These are phyloP conservation scores for Cladosporium sp. DNA, from an alignment of 2,329 filamentous ascomycete species.

Conservation along the genomic window DNA sequence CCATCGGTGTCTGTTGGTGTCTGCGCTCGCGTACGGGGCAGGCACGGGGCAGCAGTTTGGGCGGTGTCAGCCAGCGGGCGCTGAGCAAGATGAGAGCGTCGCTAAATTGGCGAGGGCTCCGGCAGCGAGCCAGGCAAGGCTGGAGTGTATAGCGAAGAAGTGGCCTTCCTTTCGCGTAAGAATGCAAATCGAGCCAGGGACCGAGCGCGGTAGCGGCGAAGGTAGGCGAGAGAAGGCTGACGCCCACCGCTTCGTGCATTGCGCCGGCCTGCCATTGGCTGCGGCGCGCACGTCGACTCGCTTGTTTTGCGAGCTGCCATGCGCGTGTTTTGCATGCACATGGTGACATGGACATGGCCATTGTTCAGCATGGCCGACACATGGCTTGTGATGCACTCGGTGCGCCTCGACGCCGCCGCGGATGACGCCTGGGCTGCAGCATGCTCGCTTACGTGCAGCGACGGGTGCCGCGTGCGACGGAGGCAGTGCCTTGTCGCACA, in stretches of 20 bases:
- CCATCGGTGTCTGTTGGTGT: background rate
- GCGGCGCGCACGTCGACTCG: background rate
- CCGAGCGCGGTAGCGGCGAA: background rate
- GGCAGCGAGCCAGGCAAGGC: background rate
- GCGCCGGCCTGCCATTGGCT: background rate
- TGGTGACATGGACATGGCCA: background rate
- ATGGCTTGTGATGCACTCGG: background rate
- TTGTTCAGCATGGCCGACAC: background rate
- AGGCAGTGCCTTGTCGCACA: background rate
- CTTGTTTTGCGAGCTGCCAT: background rate
- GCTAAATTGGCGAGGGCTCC: conserved; percentile 4
- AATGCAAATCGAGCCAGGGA: conserved; percentile 2
- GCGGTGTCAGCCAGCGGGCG: background rate
- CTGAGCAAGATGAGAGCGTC: background rate
- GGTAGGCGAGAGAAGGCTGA: conserved; percentile 7
- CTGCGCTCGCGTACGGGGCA: conserved; percentile 1
- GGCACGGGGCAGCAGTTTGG: conserved; percentile 4
- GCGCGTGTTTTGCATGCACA: background rate
- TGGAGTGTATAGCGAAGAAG: conserved; percentile 1
- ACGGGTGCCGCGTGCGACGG: background rate
- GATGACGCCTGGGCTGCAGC: background rate
- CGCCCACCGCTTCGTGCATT: background rate
- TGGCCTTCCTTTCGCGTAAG: background rate
- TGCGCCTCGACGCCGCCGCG: background rate
- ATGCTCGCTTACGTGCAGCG: conserved; percentile 4